Evolutionary conservation across 768 basidiomycete species (phyloP).

Genomic region (Pholiota microspora): DNA sequence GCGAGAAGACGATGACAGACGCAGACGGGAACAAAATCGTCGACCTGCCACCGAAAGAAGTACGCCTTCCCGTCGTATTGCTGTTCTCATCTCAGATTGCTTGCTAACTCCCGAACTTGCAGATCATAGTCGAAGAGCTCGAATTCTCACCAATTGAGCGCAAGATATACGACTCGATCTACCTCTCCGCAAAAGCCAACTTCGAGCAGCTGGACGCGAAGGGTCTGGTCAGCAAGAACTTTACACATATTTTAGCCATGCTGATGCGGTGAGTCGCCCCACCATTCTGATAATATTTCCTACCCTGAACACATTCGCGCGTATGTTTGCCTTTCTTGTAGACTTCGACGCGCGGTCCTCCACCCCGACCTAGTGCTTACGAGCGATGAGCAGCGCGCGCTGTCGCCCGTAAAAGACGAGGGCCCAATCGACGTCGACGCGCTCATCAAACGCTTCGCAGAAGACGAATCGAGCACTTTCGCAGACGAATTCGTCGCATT

Average conservation of each 20-base stretch:
- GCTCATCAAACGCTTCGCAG: constrained; percentile 52
- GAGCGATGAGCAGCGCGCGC: constrained; percentile 38
- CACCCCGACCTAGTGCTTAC: constrained; percentile 83
- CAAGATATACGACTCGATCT: constrained; percentile 88
- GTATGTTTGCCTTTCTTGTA: constrained; percentile 24
- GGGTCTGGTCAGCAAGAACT: constrained; percentile 77
- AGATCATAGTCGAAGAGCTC: constrained; percentile 73
- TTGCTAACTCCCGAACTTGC: background rate
- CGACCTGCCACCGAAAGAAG: constrained; percentile 84
- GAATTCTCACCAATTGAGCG: constrained; percentile 79
- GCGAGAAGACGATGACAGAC: constrained; percentile 94
- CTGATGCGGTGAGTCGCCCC: constrained; percentile 88
- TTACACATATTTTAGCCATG: constrained; percentile 90
- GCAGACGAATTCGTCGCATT: constrained; percentile 65
- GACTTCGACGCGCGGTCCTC: constrained; percentile 87
- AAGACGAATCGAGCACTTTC: constrained; percentile 44
- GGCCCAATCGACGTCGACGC: constrained; percentile 53
- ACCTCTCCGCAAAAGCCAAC: constrained; percentile 70
- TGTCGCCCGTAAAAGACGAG: constrained; percentile 36
- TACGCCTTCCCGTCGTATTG: constrained; percentile 18
- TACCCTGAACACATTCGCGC: too few relatives aligned
- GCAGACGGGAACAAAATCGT: constrained; percentile 84
- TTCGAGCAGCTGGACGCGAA: constrained; percentile 80
- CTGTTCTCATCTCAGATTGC: background rate
- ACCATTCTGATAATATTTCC: too few relatives aligned